Evolutionary conservation across 768 basidiomycete genomes (phyloP).

Genomic region (Hygrocybe punicea): DNA sequence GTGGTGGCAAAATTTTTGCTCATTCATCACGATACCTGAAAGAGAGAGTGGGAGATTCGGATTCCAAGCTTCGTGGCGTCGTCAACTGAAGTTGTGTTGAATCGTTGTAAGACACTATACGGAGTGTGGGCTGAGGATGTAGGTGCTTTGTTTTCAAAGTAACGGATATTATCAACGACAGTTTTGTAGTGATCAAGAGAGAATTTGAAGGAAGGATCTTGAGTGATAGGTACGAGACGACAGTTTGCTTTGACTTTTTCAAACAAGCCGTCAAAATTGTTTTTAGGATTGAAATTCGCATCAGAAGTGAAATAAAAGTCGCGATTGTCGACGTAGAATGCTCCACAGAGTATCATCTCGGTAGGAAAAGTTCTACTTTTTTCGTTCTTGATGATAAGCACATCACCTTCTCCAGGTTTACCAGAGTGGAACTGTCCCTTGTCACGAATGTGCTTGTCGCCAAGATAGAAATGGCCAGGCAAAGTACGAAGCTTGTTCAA

Average conservation of each 20-base stretch:
- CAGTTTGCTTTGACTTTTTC: not conserved
- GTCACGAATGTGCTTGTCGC: too few species aligned
- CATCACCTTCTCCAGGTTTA: too few species aligned
- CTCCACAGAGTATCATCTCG: not conserved
- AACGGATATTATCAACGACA: not conserved
- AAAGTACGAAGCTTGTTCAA: too few species aligned
- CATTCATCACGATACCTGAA: too few species aligned
- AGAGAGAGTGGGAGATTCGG: too few species aligned
- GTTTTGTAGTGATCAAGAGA: not conserved
- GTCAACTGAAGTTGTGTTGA: not conserved
- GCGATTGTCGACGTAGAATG: not conserved
- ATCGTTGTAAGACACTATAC: not conserved
- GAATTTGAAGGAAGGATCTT: not conserved
- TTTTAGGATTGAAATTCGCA: not conserved
- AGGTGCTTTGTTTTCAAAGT: not conserved
- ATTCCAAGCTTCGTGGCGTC: too few species aligned
- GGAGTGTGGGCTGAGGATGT: not conserved
- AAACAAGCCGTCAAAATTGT: not conserved
- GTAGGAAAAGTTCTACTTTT: not conserved
- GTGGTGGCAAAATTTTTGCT: too few species aligned
- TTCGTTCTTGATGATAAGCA: too few species aligned
- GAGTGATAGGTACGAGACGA: not conserved
- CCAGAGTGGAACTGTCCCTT: too few species aligned
- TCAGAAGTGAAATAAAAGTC: not conserved
- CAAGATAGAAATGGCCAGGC: too few species aligned